Evolutionary conservation across 164 flowering plant genomes (phyloP), one percentile per base, ranked within the genome.

Genomic region (Liriodendron chinense): DNA sequence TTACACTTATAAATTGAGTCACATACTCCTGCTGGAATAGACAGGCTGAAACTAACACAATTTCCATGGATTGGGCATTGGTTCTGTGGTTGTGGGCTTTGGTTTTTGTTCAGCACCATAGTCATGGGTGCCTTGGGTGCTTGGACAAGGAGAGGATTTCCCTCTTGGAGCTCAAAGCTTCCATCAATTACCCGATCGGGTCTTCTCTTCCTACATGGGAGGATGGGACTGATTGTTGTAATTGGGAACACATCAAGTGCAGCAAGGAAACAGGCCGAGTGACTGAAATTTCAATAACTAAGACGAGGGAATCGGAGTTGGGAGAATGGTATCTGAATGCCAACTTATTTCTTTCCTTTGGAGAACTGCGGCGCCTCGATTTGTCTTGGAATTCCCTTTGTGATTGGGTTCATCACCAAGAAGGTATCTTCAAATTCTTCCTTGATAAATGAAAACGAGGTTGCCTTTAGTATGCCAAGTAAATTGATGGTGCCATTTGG

Each of bases 71-170:
- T 73, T 50, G 23, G 68, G 25, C 14, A 20, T 49, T 43, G 22
- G 47, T 24, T 66, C 20, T 13, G 1, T 26, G 43, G 20, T 6
- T 66, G 5, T 66, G 48, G 69, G 69, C 28, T 22, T 70, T 47
- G 12, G 26, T 69, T 18, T 69, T 69, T 10, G 21, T 12, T 47
- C 21, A 16, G 16, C 23, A 43, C 9, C 68, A 23, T 7, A 2
- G 22, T 23, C 3, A 25, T 25, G 59, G 71, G 21, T 24, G 76
- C 50, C 23, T 24, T 24, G 76, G 71, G 63, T 74, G 71, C 48
- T 25, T 67, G 71, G 49, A 74, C 25, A 23, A 74, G 56, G 70
- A 74, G 47, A 65, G 47, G 47, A n/a, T 74, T 74, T 70, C 24
- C 22, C 70, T 74, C 47, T 53, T 74, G 53, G 14, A 66, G 28